Evolutionary conservation across 495 filamentous ascomycete species (phyloP).

Genomic region (Aspergillus diversus): DNA sequence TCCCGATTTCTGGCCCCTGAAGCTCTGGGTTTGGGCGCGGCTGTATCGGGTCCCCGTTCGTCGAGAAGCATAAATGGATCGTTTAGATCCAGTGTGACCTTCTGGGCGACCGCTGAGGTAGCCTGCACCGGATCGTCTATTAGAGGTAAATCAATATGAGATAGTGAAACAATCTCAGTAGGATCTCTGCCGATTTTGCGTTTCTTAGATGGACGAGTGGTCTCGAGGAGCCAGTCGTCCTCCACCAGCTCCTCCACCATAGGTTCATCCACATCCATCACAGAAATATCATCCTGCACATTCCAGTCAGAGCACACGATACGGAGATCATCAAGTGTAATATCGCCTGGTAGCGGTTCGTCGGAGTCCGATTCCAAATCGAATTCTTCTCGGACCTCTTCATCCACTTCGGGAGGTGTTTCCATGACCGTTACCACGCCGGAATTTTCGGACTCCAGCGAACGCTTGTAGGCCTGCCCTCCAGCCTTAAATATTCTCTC

Average conservation of each 20-base stretch:
- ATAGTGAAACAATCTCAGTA: conserved; percentile 46
- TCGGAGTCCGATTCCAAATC: conserved; percentile 61
- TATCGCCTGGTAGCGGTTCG: conserved; percentile 58
- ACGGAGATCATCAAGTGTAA: conserved; percentile 73
- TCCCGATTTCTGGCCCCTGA: conserved; percentile 37
- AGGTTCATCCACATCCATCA: conserved; percentile 35
- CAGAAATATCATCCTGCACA: conserved; percentile 48
- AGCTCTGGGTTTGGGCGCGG: conserved; percentile 44
- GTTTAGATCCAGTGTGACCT: conserved; percentile 82
- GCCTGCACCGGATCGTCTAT: conserved; percentile 64
- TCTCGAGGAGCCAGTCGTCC: conserved; percentile 53
- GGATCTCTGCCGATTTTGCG: conserved; percentile 48
- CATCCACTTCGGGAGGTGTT: conserved; percentile 55
- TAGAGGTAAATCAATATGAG: conserved; percentile 52
- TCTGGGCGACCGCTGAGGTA: conserved; percentile 71
- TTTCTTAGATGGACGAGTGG: conserved; percentile 51
- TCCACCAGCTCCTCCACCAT: conserved; percentile 48
- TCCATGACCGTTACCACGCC: conserved; percentile 62
- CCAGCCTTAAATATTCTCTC: conserved; percentile 76
- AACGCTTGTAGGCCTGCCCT: conserved; percentile 57
- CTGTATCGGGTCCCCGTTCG: conserved; percentile 56
- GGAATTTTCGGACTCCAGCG: conserved; percentile 57
- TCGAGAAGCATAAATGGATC: conserved; percentile 87
- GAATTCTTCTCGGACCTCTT: conserved; percentile 60
- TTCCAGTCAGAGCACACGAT: conserved; percentile 87